Percentiles rank a stretch among this genome's conserved stretches.
phyloP scores from a whole-genome alignment of 2,329 filamentous ascomycete species.

The Dothistroma septosporum region DNA sequence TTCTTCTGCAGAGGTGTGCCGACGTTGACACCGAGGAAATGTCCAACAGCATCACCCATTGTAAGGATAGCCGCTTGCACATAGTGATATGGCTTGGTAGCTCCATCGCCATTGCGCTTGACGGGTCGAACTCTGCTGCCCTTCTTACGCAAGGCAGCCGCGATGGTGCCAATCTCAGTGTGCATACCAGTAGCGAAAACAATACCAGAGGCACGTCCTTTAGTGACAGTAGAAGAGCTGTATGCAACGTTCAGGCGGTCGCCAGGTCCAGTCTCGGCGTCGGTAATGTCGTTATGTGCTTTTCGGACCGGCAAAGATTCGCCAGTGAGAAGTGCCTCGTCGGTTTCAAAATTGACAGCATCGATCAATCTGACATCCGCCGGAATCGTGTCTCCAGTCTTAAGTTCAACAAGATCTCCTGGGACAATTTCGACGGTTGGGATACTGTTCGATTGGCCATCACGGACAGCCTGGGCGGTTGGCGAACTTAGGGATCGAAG shows the following conservation, averaged over 20 bases:
- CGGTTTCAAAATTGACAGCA: constrained; percentile 65
- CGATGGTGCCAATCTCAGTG: constrained; percentile 72
- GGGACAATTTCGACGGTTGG: constrained; percentile 44
- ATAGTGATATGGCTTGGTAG: constrained; percentile 33
- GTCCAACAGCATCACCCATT: constrained; percentile 54
- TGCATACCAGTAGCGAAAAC: constrained; percentile 68
- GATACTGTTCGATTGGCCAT: constrained; percentile 42
- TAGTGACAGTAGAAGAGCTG: constrained; percentile 67
- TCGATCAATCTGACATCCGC: constrained; percentile 45
- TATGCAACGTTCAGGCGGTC: constrained; percentile 69
- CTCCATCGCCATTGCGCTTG: constrained; percentile 39
- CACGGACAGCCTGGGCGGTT: constrained; percentile 45
- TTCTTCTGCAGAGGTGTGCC: constrained; percentile 83
- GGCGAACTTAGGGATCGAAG: constrained; percentile 45
- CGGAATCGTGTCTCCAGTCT: constrained; percentile 48
- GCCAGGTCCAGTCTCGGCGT: constrained; percentile 55
- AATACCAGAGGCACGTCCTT: constrained; percentile 64
- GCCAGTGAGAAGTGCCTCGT: constrained; percentile 70
- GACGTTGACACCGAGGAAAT: constrained; percentile 64
- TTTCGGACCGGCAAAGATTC: constrained; percentile 68
- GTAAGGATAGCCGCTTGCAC: constrained; percentile 52
- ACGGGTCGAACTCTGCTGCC: constrained; percentile 43
- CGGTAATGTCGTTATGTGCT: constrained; percentile 54
- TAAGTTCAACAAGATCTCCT: constrained; percentile 47
- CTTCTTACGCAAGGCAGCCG: constrained; percentile 61